Percentiles rank a stretch among this genome's conserved stretches.
Evolutionary conservation across 257 asterid species (phyloP).

Genomic region (Nemophila menziesii): DNA sequence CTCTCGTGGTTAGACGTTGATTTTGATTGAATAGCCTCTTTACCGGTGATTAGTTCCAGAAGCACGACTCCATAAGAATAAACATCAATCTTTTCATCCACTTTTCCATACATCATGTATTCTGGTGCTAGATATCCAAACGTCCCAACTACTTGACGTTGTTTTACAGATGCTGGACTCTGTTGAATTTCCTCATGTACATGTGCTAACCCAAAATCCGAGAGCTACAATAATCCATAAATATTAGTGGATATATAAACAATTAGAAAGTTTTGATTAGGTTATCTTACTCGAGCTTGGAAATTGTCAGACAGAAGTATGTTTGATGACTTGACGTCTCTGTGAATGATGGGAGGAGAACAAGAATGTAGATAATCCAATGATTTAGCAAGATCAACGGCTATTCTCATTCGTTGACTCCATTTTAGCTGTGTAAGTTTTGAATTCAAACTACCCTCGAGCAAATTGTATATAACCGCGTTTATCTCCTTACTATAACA

Average conservation of each 20-base stretch:
- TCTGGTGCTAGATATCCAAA: constrained; percentile 81
- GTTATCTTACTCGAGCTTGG: constrained; percentile 45
- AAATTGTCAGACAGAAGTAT: constrained; percentile 46
- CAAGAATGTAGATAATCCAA: constrained; percentile 58
- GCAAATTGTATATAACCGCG: constrained; percentile 45
- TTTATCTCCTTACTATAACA: constrained; percentile 35
- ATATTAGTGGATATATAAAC: not conserved
- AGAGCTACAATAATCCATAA: constrained; percentile 28
- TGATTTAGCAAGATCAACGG: constrained; percentile 61
- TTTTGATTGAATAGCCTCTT: constrained; percentile 39
- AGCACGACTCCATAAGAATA: constrained; percentile 74
- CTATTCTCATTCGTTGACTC: constrained; percentile 56
- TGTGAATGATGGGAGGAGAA: constrained; percentile 56
- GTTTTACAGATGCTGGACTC: constrained; percentile 24
- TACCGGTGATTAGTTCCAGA: constrained; percentile 75
- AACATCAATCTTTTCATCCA: constrained; percentile 80
- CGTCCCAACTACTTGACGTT: constrained; percentile 37
- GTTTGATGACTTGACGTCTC: constrained; percentile 61
- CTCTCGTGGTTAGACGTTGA: constrained; percentile 40
- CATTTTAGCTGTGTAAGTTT: constrained; percentile 41
- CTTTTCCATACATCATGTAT: constrained; percentile 71
- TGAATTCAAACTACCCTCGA: constrained; percentile 35
- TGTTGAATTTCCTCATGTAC: constrained; percentile 24
- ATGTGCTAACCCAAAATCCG: constrained; percentile 65
- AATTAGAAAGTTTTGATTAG: not conserved